Percentiles rank a stretch among this genome's conserved stretches.
Evolutionary conservation across 2,329 filamentous ascomycete genomes (phyloP).

Genomic region (Curvularia lunata): DNA sequence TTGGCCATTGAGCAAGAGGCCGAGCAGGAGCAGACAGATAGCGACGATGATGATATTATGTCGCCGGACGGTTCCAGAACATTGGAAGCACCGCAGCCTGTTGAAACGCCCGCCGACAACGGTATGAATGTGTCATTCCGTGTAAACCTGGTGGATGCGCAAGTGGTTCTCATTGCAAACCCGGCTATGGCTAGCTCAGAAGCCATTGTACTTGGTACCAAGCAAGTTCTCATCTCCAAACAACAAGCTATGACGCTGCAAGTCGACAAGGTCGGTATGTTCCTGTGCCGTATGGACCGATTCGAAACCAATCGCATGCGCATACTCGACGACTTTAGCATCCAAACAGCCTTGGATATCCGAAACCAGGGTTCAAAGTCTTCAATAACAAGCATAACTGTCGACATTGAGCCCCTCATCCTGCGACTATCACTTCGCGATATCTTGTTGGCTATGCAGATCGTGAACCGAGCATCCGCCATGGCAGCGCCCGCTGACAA

Average conservation of each 20-base stretch:
- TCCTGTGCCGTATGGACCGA: conserved; percentile 96
- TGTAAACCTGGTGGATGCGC: conserved; percentile 93
- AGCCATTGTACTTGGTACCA: conserved; percentile 92
- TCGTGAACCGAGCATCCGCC: conserved; percentile 87
- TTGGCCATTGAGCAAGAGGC: conserved; percentile 68
- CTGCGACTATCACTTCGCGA: conserved; percentile 89
- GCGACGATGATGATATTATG: conserved; percentile 43
- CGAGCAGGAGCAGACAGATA: conserved; percentile 58
- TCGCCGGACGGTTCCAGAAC: conserved; percentile 42
- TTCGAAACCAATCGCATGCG: conserved; percentile 90
- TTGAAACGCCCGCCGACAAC: conserved; percentile 41
- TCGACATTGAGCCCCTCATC: conserved; percentile 90
- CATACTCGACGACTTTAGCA: conserved; percentile 95
- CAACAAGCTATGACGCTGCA: conserved; percentile 95
- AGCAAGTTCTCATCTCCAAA: conserved; percentile 89
- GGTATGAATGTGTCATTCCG: conserved; percentile 83
- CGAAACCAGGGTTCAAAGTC: conserved; percentile 65
- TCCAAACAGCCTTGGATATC: conserved; percentile 86
- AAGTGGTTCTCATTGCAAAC: conserved; percentile 95
- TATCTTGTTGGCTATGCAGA: conserved; percentile 91
- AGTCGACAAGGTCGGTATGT: conserved; percentile 95
- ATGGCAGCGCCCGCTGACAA: conserved; percentile 67
- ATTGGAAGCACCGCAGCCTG: conserved; percentile 23
- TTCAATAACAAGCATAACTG: conserved; percentile 75
- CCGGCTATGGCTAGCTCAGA: conserved; percentile 89